These are phyloP conservation scores for Penicillium parvum DNA, from an alignment of 495 filamentous ascomycete species.

Conservation along the genomic window DNA sequence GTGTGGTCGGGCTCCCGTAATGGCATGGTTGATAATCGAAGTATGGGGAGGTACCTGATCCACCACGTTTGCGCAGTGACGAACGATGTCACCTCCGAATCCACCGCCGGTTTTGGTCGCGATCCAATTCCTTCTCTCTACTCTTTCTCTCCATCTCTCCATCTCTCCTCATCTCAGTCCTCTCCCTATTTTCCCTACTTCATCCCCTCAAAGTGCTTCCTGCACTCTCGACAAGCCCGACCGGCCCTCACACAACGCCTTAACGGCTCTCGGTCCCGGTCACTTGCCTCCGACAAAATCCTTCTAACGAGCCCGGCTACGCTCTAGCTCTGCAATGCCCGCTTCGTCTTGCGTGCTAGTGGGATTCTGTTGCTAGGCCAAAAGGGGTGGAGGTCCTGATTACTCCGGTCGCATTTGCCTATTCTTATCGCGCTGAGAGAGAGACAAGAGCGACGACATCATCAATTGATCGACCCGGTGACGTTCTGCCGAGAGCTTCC, in stretches of 20 bases:
- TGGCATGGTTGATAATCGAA: background rate
- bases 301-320: constrained; percentile 8
- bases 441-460: background rate
- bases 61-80: constrained; percentile 10
- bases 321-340: constrained; percentile 27
- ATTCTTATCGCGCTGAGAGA: constrained; percentile 1
- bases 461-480: constrained; percentile 4
- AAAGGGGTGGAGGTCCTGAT: constrained; percentile 2
- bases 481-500: constrained; percentile 11
- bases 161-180: background rate
- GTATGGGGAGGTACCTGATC: constrained; percentile 15
- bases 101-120: constrained; percentile 21
- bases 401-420: constrained; percentile 5
- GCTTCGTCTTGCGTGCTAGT: constrained; percentile 17
- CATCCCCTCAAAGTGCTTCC: no score
- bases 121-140: constrained; percentile 11
- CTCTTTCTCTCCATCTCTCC: constrained; percentile 2
- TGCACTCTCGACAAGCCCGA: background rate
- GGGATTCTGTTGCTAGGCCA: constrained; percentile 15
- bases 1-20: no score
- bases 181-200: background rate
- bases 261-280: constrained; percentile 1
- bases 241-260: background rate
- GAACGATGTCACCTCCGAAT: constrained; percentile 19
- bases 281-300: no score